Percentiles rank a stretch among this genome's conserved stretches.
These are phyloP conservation scores for Epithele typhae DNA, from an alignment of 768 basidiomycete species.

Conservation along the genomic window DNA sequence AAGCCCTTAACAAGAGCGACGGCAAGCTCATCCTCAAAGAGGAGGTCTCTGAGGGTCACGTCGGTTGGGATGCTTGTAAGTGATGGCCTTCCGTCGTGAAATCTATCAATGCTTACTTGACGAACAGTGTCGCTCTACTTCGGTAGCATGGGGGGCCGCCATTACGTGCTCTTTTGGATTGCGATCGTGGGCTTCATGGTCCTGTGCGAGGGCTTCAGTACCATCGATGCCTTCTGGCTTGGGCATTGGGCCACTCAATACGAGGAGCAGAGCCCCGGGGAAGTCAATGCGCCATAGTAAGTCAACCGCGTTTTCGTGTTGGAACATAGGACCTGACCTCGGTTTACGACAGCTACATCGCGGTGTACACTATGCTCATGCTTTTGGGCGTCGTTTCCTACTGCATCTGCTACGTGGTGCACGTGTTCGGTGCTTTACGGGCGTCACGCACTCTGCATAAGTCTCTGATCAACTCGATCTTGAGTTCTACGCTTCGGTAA, in stretches of 20 bases:
- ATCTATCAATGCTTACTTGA: neutral
- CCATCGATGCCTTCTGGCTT: slow-evolving; percentile 29
- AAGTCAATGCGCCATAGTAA: slow-evolving; percentile 28
- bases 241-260: slow-evolving; percentile 34
- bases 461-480: slow-evolving; percentile 23
- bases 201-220: slow-evolving; percentile 9
- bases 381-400: slow-evolving; percentile 16
- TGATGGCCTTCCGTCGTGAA: neutral
- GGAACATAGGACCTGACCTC: neutral
- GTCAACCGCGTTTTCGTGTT: neutral
- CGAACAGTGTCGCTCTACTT: slow-evolving; percentile 29
- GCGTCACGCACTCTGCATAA: slow-evolving; percentile 29
- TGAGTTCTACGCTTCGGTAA: slow-evolving; percentile 28
- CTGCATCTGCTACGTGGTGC: slow-evolving; percentile 19
- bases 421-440: slow-evolving; percentile 25
- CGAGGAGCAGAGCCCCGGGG: slow-evolving; percentile 19
- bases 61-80: slow-evolving; percentile 32
- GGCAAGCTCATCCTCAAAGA: slow-evolving; percentile 33
- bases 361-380: slow-evolving; percentile 20
- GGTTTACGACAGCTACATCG: slow-evolving; percentile 23
- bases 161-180: slow-evolving; percentile 26
- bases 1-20: slow-evolving; percentile 5
- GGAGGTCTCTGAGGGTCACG: slow-evolving; percentile 32
- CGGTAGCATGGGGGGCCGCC: slow-evolving; percentile 20
- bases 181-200: slow-evolving; percentile 14